A percentile compares a stretch with the other conserved stretches of the same genome.
Conservation (phyloP, 805 yeast species). For the Sugiyamaella valdiviana region DNA sequence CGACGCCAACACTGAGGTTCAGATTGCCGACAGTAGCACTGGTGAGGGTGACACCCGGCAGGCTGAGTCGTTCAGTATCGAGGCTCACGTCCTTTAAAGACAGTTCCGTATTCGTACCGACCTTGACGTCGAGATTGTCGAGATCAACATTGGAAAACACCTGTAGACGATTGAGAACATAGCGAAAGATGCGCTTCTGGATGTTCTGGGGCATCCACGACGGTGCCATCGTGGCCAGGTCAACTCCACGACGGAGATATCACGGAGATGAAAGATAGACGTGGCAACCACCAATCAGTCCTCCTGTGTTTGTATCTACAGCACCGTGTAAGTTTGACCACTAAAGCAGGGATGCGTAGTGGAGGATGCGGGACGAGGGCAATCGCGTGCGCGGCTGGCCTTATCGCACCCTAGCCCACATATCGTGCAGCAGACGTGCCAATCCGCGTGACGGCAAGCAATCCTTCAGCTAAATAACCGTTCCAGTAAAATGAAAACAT, state of each 20-base stretch:
- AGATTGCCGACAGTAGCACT: constrained; percentile 54
- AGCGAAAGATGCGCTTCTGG: constrained; percentile 73
- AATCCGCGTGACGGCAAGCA: no score
- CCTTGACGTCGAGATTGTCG: constrained; percentile 72
- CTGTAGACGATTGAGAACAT: constrained; percentile 73
- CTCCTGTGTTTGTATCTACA: neutral
- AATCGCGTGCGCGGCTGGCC: neutral
- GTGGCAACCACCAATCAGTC: neutral
- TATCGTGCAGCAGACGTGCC: neutral
- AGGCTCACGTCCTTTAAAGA: constrained; percentile 53
- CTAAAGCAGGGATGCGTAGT: no score
- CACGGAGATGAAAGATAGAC: no score
- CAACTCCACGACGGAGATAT: neutral
- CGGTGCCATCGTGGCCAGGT: constrained; percentile 3
- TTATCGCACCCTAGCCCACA: neutral
- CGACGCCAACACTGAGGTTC: constrained; percentile 55
- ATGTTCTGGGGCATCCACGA: constrained; percentile 79
- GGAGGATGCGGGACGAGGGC: no score
- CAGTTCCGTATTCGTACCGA: constrained; percentile 45
- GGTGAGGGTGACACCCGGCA: constrained; percentile 60
- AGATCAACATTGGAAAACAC: constrained; percentile 77
- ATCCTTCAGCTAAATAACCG: no score
- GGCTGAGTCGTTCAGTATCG: constrained; percentile 61
- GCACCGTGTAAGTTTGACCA: neutral
- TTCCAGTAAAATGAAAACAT: no score